Evolutionary conservation across 371 early-diverging fungal genomes (phyloP).

Genomic region (Coemansia linderi): DNA sequence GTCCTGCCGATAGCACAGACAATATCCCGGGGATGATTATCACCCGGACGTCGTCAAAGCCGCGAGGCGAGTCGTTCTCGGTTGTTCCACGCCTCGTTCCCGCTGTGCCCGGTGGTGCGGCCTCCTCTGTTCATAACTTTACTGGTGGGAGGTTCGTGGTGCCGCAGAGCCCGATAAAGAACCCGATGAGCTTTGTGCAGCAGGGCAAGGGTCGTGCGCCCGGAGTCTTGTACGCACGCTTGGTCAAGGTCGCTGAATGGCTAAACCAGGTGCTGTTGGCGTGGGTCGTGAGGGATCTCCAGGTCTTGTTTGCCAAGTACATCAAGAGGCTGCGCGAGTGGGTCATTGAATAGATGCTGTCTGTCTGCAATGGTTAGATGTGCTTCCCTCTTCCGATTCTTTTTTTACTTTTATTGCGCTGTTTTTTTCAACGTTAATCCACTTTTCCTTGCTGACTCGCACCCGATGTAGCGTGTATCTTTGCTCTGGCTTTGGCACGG

Average conservation of each 20-base stretch:
- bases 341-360: conserved; percentile 42
- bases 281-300: conserved; percentile 54
- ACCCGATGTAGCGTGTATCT: not conserved
- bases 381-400: not conserved
- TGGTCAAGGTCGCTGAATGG: conserved; percentile 52
- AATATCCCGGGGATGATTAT: conserved; percentile 10
- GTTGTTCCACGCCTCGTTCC: conserved; percentile 36
- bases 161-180: conserved; percentile 46
- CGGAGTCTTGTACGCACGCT: conserved; percentile 49
- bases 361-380: not conserved
- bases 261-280: conserved; percentile 53
- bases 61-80: conserved; percentile 43
- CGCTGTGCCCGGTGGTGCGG: not conserved
- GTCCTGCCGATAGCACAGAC: conserved; percentile 24
- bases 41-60: conserved; percentile 12
- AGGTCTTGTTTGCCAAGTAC: conserved; percentile 54
- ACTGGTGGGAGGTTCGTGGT: conserved; percentile 34
- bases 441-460: not conserved
- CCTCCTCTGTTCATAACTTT: not conserved
- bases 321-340: conserved; percentile 55
- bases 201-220: conserved; percentile 51
- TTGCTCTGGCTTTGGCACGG: not conserved
- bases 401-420: conserved; percentile 1
- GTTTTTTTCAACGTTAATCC: not conserved
- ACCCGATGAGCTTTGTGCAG: conserved; percentile 38